phyloP scores from a whole-genome alignment of 2,329 filamentous ascomycete species.

The Coleophoma crateriformis region DNA sequence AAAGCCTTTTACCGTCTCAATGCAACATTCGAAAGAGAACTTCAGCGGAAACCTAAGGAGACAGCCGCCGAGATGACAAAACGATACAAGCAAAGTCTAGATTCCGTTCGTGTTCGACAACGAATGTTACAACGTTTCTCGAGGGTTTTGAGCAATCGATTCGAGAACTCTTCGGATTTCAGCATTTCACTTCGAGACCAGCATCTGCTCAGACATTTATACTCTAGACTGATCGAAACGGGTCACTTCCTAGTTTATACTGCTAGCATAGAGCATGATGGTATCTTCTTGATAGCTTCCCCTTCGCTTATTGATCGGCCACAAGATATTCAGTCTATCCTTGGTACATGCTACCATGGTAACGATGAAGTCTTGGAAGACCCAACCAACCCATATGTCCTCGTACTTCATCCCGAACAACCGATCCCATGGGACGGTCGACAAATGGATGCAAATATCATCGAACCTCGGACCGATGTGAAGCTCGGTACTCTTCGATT shows the following conservation, averaged over 20 bases:
- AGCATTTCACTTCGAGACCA: constrained; percentile 67
- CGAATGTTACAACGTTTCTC: constrained; percentile 96
- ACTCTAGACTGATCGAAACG: constrained; percentile 72
- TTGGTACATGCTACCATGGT: constrained; percentile 72
- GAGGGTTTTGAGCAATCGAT: constrained; percentile 82
- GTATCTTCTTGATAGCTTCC: constrained; percentile 80
- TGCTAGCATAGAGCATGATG: constrained; percentile 63
- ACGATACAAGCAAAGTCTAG: constrained; percentile 89
- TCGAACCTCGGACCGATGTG: constrained; percentile 77
- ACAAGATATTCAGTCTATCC: constrained; percentile 78
- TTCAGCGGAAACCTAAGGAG: constrained; percentile 80
- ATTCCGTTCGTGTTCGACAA: constrained; percentile 93
- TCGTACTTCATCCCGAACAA: constrained; percentile 79
- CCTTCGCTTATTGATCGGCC: constrained; percentile 69
- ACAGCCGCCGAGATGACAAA: constrained; percentile 87
- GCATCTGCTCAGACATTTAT: constrained; percentile 68
- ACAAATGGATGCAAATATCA: constrained; percentile 63
- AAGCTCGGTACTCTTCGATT: constrained; percentile 82
- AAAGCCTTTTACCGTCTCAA: constrained; percentile 87
- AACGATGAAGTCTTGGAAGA: constrained; percentile 70
- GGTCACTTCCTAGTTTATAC: constrained; percentile 86
- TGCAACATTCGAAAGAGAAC: constrained; percentile 84
- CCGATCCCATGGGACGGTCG: constrained; percentile 77
- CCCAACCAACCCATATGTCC: constrained; percentile 72
- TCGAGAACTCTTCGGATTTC: constrained; percentile 95